These are phyloP conservation scores for Viola odorata DNA, from an alignment of 345 rosid genomes.

Conservation along the genomic window DNA sequence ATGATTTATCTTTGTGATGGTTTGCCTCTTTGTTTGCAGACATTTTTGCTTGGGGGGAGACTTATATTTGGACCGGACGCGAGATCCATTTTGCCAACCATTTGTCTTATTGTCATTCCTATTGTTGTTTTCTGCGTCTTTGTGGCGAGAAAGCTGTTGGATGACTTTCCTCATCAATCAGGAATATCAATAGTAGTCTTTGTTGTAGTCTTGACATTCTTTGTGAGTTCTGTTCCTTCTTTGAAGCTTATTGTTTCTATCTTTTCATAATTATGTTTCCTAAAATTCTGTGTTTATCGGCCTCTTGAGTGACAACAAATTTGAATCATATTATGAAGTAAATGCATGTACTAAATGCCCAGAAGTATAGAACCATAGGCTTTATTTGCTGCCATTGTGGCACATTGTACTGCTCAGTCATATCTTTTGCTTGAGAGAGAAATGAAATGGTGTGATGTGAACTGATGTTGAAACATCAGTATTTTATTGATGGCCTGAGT, in stretches of 20 bases:
- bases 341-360: neutral
- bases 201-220: conserved; percentile 39
- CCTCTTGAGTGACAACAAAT: no score
- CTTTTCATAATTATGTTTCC: neutral
- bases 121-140: conserved; percentile 65
- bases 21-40: conserved; percentile 39
- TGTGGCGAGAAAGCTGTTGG: conserved; percentile 60
- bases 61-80: conserved; percentile 96
- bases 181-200: conserved; percentile 62
- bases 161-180: conserved; percentile 58
- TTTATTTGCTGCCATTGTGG: neutral
- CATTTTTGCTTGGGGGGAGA: conserved; percentile 68
- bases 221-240: conserved; percentile 47
- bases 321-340: neutral
- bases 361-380: neutral
- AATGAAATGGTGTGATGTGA: neutral
- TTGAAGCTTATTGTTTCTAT: conserved; percentile 5
- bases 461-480: no score
- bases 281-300: neutral
- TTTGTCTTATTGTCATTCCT: conserved; percentile 71
- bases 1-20: conserved; percentile 6
- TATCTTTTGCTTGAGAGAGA: neutral
- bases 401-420: neutral
- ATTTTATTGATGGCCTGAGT: no score
- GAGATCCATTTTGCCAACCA: conserved; percentile 49